Percentiles rank a stretch among this genome's conserved stretches.
These are phyloP conservation scores for Phytopythium cucurbitacearum DNA, from an alignment of 352 stramenopile genomes.

Conservation along the genomic window DNA sequence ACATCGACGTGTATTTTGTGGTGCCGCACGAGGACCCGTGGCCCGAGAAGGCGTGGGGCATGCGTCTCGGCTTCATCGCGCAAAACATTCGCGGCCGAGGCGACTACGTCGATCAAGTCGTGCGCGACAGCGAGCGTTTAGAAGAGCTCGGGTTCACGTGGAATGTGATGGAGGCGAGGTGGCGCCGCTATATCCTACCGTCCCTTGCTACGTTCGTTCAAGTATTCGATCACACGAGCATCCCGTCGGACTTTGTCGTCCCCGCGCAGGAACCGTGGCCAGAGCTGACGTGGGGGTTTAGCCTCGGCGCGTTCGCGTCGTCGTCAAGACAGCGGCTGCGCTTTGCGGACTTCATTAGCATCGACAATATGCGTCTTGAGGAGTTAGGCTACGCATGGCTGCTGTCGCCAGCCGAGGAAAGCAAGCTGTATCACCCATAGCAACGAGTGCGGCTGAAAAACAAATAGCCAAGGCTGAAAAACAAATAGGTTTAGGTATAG, in stretches of 20 bases:
- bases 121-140: constrained; percentile 35
- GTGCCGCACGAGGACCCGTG: constrained; percentile 33
- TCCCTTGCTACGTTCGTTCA: constrained; percentile 38
- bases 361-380: constrained; percentile 41
- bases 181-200: constrained; percentile 38
- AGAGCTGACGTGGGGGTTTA: constrained; percentile 20
- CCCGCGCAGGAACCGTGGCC: constrained; percentile 37
- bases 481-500: no score
- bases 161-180: constrained; percentile 38
- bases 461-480: no score
- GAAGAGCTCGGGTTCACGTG: constrained; percentile 57
- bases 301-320: constrained; percentile 28
- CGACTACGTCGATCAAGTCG: constrained; percentile 45
- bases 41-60: constrained; percentile 25
- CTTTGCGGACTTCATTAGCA: constrained; percentile 48
- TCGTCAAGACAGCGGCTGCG: constrained; percentile 15
- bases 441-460: no score
- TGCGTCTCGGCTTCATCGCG: constrained; percentile 48
- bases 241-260: constrained; percentile 50
- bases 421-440: no score
- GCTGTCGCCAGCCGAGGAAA: no score
- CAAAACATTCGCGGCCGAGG: constrained; percentile 46
- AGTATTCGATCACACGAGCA: constrained; percentile 20
- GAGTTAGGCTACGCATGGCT: constrained; percentile 17
- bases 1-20: constrained; percentile 30